phyloP scores from a whole-genome alignment of 2,329 filamentous ascomycete species.

The Thermoascus crustaceus region DNA sequence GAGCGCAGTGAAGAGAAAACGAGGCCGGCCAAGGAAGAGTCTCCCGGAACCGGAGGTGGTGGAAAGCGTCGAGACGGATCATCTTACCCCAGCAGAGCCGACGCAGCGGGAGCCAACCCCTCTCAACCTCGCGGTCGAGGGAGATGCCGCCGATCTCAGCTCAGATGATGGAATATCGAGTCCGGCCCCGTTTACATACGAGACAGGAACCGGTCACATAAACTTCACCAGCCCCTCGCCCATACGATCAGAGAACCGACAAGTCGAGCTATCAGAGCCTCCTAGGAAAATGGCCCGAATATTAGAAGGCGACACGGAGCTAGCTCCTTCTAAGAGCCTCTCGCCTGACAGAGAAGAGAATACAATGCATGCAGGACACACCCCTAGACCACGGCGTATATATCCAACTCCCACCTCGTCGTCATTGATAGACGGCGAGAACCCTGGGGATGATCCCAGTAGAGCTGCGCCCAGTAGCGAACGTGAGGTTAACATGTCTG shows the following conservation, averaged over 20 bases:
- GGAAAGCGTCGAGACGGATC: conserved; percentile 15
- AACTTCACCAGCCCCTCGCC: neutral
- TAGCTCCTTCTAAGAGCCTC: conserved; percentile 27
- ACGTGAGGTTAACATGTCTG: conserved; percentile 1
- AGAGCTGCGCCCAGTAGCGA: too few species aligned
- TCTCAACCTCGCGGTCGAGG: conserved; percentile 23
- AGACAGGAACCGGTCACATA: conserved; percentile 7
- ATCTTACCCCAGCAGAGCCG: conserved; percentile 12
- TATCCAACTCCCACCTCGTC: conserved; percentile 36
- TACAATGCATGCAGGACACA: conserved; percentile 24
- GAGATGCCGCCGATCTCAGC: conserved; percentile 15
- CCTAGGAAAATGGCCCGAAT: neutral
- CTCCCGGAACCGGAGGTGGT: conserved; percentile 14
- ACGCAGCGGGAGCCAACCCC: conserved; percentile 11
- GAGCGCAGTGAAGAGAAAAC: conserved; percentile 25
- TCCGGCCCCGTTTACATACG: conserved; percentile 15
- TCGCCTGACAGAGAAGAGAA: conserved; percentile 24
- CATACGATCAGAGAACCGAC: neutral
- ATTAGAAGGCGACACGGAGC: conserved; percentile 2
- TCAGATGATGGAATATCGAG: conserved; percentile 15
- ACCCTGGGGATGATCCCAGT: conserved; percentile 3
- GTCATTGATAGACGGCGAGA: conserved; percentile 31
- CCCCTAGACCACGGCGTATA: conserved; percentile 23
- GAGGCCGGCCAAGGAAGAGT: conserved; percentile 32
- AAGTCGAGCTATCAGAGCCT: neutral